phyloP scores from a whole-genome alignment of 345 rosid species.

The Turnera subulata region DNA sequence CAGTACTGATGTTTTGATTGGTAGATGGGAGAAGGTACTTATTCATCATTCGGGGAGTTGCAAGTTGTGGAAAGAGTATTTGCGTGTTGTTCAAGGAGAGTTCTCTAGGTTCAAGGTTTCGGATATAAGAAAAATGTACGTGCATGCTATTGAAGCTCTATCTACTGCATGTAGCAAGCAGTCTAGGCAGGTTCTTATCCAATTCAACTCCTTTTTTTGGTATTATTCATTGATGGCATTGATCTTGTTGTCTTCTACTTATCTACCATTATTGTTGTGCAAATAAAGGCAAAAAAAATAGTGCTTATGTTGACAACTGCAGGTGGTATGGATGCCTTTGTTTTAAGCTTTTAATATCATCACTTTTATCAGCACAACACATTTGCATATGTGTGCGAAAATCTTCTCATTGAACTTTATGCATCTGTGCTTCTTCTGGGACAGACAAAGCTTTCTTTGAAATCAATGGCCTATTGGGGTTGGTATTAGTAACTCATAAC shows the following conservation, averaged over 20 bases:
- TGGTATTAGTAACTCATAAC: too few species aligned
- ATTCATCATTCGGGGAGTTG: conserved; percentile 64
- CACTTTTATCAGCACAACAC: neutral
- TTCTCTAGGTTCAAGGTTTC: conserved; percentile 94
- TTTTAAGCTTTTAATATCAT: neutral
- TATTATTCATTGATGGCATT: neutral
- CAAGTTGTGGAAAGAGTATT: conserved; percentile 84
- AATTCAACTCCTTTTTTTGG: conserved; percentile 20
- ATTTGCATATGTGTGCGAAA: neutral
- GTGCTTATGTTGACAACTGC: neutral
- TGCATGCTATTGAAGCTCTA: conserved; percentile 85
- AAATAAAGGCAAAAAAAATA: neutral
- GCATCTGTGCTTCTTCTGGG: neutral
- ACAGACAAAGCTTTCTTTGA: too few species aligned
- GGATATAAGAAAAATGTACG: conserved; percentile 80
- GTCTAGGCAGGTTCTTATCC: conserved; percentile 91
- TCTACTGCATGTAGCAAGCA: conserved; percentile 75
- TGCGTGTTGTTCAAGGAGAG: conserved; percentile 70
- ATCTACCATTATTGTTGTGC: too few species aligned
- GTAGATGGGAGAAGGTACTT: conserved; percentile 83
- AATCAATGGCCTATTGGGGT: neutral
- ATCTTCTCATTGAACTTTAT: neutral
- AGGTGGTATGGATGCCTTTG: neutral
- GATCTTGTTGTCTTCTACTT: conserved; percentile 11
- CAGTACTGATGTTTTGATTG: conserved; percentile 59